phyloP scores from a whole-genome alignment of 805 yeast species.

The Priceomyces carsonii region DNA sequence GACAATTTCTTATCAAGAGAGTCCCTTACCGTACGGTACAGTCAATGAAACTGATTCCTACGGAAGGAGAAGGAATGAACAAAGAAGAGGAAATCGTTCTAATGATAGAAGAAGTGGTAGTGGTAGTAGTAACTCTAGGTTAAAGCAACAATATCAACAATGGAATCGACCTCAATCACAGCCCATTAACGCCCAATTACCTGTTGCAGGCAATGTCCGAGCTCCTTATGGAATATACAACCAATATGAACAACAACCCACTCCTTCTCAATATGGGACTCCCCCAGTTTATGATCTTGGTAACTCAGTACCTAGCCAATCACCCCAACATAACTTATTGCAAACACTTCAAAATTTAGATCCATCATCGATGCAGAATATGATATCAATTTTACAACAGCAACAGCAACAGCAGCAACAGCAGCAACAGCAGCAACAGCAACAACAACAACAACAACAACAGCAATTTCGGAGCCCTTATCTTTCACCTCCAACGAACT shows the following conservation, averaged over 20 bases:
- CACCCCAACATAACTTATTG: conserved; percentile 7
- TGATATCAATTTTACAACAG: conserved; percentile 29
- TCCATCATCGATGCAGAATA: conserved; percentile 33
- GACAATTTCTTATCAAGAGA: conserved; percentile 11
- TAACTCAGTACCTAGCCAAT: conserved; percentile 1
- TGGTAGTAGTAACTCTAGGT: conserved; percentile 9
- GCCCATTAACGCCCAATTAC: too few species aligned
- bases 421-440: conserved; percentile 19
- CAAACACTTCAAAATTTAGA: conserved; percentile 27
- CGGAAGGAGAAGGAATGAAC: conserved; percentile 13
- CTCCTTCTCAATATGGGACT: conserved; percentile 14
- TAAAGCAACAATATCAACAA: conserved; percentile 3
- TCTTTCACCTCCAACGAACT: conserved; percentile 11
- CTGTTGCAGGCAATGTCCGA: conserved; percentile 1
- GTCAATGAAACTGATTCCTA: conserved; percentile 5
- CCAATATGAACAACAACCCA: too few species aligned
- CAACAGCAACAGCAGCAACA: conserved; percentile 27
- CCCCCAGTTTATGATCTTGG: conserved; percentile 8
- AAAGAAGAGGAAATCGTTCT: conserved; percentile 11
- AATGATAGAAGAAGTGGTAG: conserved; percentile 10
- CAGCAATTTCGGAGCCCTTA: conserved; percentile 8
- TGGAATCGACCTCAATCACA: too few species aligned
- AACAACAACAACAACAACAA: conserved; percentile 11
- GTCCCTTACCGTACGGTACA: conserved; percentile 6
- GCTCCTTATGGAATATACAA: too few species aligned